A percentile compares a stretch with the other conserved stretches of the same genome.
Evolutionary conservation across 169 alveolate genomes (phyloP).

Genomic region (Theileria sp.): DNA sequence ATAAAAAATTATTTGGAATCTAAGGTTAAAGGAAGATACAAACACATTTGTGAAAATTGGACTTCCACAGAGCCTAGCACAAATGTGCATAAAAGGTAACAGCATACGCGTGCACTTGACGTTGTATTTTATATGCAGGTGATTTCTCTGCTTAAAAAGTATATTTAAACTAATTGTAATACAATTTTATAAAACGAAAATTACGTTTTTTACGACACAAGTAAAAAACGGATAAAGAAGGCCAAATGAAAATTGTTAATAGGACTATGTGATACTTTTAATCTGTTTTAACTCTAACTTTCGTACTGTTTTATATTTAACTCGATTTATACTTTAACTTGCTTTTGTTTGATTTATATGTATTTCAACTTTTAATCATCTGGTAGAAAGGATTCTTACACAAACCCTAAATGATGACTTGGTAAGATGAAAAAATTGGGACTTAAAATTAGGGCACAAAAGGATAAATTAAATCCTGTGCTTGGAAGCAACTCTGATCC

Average conservation of each 20-base stretch:
- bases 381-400: constrained; percentile 1
- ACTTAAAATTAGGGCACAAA: not conserved
- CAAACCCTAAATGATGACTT: not conserved
- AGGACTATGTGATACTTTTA: not conserved
- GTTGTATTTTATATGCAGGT: not conserved
- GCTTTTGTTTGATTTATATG: not conserved
- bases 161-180: constrained; percentile 1
- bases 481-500: not conserved
- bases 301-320: not conserved
- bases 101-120: constrained; percentile 18
- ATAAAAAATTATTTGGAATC: not conserved
- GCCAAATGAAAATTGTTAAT: not conserved
- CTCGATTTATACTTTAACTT: not conserved
- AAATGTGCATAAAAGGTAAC: constrained; percentile 4
- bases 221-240: not conserved
- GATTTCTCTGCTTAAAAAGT: not conserved
- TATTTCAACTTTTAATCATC: not conserved
- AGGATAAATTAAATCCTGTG: not conserved
- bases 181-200: not conserved
- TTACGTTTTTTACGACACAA: not conserved
- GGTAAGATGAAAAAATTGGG: not conserved
- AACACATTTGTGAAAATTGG: not conserved
- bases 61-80: constrained; percentile 1
- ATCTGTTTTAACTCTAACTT: constrained; percentile 1
- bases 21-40: not conserved